Percentiles rank a stretch among this genome's conserved stretches.
phyloP scores from a whole-genome alignment of 1,284 basidiomycete genomes.

The Mycena sp. region DNA sequence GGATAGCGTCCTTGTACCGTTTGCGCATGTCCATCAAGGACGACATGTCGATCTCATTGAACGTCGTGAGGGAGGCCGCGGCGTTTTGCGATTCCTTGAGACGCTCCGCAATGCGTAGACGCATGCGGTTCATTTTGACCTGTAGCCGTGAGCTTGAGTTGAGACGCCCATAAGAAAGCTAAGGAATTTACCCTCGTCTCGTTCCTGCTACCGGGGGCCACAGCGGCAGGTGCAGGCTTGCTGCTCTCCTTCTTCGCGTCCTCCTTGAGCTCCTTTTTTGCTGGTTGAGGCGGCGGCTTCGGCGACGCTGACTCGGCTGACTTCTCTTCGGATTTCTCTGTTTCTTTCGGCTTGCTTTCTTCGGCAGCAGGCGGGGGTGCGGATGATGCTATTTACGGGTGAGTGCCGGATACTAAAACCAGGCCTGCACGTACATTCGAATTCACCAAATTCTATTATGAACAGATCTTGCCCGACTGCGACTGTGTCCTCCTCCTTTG shows the following conservation, averaged over 20 bases:
- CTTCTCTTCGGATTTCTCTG: slow-evolving; percentile 58
- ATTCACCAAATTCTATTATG: slow-evolving; percentile 88
- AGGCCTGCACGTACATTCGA: slow-evolving; percentile 60
- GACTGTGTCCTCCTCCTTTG: slow-evolving; percentile 94
- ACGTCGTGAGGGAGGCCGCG: slow-evolving; percentile 96
- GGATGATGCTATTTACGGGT: slow-evolving; percentile 10
- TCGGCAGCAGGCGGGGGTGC: slow-evolving; percentile 24
- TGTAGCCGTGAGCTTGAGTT: slow-evolving; percentile 37
- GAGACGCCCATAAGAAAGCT: neutral
- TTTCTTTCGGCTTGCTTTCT: slow-evolving; percentile 31
- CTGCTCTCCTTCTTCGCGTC: slow-evolving; percentile 42
- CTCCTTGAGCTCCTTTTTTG: slow-evolving; percentile 39
- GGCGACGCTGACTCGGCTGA: slow-evolving; percentile 55
- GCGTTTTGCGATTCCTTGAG: slow-evolving; percentile 99
- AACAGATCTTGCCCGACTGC: slow-evolving; percentile 96
- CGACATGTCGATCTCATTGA: slow-evolving; percentile 99
- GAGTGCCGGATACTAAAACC: too few species aligned
- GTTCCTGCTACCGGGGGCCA: slow-evolving; percentile 68
- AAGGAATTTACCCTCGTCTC: slow-evolving; percentile 82
- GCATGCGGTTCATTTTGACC: slow-evolving; percentile 99
- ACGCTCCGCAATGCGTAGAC: slow-evolving; percentile 95
- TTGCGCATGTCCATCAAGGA: slow-evolving; percentile 93
- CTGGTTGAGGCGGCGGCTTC: slow-evolving; percentile 46
- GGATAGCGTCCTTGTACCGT: slow-evolving; percentile 93
- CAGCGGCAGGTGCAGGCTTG: slow-evolving; percentile 43